These are phyloP conservation scores for Yamadazyma philogaea DNA, from an alignment of 805 yeast species.

Conservation along the genomic window DNA sequence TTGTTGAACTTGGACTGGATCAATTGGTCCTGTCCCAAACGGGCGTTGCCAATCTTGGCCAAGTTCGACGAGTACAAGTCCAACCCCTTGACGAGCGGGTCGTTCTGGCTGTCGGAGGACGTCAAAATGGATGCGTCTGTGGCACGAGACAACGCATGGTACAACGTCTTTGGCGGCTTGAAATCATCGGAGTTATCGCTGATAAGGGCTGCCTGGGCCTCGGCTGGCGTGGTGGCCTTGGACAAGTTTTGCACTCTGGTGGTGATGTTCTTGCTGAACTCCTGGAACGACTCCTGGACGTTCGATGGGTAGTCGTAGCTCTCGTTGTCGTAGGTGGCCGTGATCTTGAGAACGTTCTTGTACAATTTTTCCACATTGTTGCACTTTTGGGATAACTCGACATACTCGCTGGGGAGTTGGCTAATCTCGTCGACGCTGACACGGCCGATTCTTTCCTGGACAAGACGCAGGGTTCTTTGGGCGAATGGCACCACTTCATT, in stretches of 20 bases:
- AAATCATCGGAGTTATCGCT: constrained; percentile 39
- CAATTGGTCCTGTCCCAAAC: constrained; percentile 77
- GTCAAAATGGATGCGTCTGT: constrained; percentile 52
- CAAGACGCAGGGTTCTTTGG: constrained; percentile 72
- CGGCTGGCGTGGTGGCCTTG: constrained; percentile 72
- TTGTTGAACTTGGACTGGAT: constrained; percentile 68
- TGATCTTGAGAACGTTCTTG: constrained; percentile 41
- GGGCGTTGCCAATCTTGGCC: constrained; percentile 74
- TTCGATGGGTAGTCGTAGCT: constrained; percentile 82
- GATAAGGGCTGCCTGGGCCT: constrained; percentile 70
- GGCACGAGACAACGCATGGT: constrained; percentile 78
- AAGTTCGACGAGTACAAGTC: constrained; percentile 67
- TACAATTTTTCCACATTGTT: constrained; percentile 41
- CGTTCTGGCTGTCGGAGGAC: constrained; percentile 29
- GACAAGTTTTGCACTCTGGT: constrained; percentile 64
- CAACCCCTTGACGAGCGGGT: constrained; percentile 59
- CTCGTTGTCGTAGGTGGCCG: constrained; percentile 63
- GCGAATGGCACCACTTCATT: constrained; percentile 59
- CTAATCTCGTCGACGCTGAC: constrained; percentile 63
- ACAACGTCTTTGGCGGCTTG: constrained; percentile 73
- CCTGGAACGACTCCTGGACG: constrained; percentile 70
- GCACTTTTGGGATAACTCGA: constrained; percentile 41
- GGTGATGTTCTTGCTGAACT: constrained; percentile 63
- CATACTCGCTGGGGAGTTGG: constrained; percentile 79
- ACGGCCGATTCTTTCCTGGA: constrained; percentile 77